A percentile compares a stretch with the other conserved stretches of the same genome.
Evolutionary conservation across 371 early-diverging fungal species (phyloP).

Genomic region (Cokeromyces recurvatus): DNA sequence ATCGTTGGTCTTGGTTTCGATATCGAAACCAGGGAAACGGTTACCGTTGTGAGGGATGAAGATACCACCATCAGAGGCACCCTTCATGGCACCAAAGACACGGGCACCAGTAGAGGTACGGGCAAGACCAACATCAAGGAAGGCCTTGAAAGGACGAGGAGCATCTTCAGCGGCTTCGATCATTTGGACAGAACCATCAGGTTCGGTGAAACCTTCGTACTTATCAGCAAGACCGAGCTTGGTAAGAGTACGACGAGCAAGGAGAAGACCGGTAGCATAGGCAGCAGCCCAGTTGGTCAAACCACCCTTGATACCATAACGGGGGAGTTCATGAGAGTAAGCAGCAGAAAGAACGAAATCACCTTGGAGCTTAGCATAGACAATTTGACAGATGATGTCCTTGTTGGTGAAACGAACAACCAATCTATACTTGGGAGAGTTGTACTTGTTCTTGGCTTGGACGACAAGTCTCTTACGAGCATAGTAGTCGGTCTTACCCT

Average conservation of each 20-base stretch:
- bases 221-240: constrained; percentile 93
- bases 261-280: constrained; percentile 98
- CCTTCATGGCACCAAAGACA: constrained; percentile 99
- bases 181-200: constrained; percentile 87
- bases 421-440: constrained; percentile 94
- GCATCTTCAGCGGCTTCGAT: constrained; percentile 93
- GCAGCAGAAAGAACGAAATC: constrained; percentile 97
- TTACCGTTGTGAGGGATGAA: constrained; percentile 97
- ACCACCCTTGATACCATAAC: constrained; percentile 98
- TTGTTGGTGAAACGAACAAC: constrained; percentile 76
- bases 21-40: constrained; percentile 98
- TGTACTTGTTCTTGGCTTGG: constrained; percentile 99
- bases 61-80: constrained; percentile 99
- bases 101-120: constrained; percentile 98
- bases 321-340: constrained; percentile 97
- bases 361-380: constrained; percentile 98
- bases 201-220: constrained; percentile 92
- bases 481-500: constrained; percentile 99
- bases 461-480: constrained; percentile 97
- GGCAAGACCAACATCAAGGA: constrained; percentile 98
- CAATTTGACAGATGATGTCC: constrained; percentile 96
- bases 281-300: constrained; percentile 99
- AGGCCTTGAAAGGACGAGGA: constrained; percentile 97
- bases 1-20: constrained; percentile 85
- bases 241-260: constrained; percentile 94